Base-by-base conservation (phyloP, 2,329 filamentous ascomycete species). In the Plenodomus lindquistii region DNA sequence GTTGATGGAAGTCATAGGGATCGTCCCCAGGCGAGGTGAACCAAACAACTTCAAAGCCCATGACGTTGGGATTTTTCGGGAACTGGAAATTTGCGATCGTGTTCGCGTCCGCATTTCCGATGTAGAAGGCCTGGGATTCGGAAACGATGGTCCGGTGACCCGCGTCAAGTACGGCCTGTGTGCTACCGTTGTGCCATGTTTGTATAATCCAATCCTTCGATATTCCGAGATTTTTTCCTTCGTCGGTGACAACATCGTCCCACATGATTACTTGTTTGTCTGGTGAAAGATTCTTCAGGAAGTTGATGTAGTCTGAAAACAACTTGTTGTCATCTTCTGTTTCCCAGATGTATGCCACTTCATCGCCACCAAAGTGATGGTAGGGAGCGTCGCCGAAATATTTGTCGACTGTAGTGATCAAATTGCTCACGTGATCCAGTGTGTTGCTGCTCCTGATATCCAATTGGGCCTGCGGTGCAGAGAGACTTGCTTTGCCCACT, bases 261-360 rank as follows among this genome's bases (percentile, higher is more conserved):
- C 37, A 39, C 19, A 39, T 7, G 4, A 39, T n/a, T 7, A 39
- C 8, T 4, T 7, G 4, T 22, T 39, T 39, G 19, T 39, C 19
- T 21, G 37, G 37, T 4, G 6, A 17, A 21, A 39, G n/a, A 21
- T 4, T 39, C 19, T 39, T 39, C 8, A 39, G 37, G 8, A 7
- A 39, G 37, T 39, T 18, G 6, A 39, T 6, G 37, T 10, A 39
- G 6, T 7, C 8, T 17, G 9, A 7, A 17, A 39, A 39, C n/a
- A 39, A 21, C n/a, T 39, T 39, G 20, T 39, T 39, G n/a, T 39
- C 37, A 21, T 39, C 37, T 39, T 39, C 37, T 10, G 37, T 39
- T 17, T 39, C 8, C 37, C 37, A 39, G n/a, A 39, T 21, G 19
- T 39, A 39, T 21, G 37, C 37, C 19, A 39, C 37, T 39, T 39